Evolutionary conservation across 352 stramenopile species (phyloP), one percentile per base, ranked within the genome.

Genomic region (Globisporangium apiculatum): DNA sequence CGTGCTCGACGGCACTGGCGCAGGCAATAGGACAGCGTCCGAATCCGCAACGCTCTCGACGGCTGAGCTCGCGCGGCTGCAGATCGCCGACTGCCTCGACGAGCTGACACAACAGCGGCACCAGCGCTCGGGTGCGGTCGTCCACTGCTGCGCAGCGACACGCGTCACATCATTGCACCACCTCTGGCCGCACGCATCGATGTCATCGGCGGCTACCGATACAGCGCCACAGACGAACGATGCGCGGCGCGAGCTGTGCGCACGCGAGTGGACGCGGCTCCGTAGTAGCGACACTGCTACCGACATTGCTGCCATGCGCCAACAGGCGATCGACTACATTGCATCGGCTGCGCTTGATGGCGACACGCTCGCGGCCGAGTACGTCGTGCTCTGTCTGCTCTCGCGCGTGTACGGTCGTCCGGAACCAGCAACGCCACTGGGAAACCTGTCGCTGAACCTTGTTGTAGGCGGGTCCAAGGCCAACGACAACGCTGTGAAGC

Each of bases 381-480:
- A 91, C 42, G 57, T 89, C 42, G 52, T 91, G 7, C 60, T 94
- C n/a, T 71, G 58, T 38, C 60, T 94, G 37, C 51, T 94, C 5
- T 89, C 84, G 12, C 79, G 81, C 3, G 81, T 94, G 36, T 91
- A 89, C 59, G 68, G 81, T 7, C 72, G 84, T 35, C 72, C 79
- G 0, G 80, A 91, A 18, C 60, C 68, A 8, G 66, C 80, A 14
- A 91, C 79, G 7, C 75, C 79, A 3, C 56, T 94, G 5, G 84
- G 84, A 0, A 89, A 90, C 48, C 61, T 91, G 12, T 88, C 84
- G 1, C 61, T 94, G 1, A 94, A 91, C 45, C 57, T 94, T 53
- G 57, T 72, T 1, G 58, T 86, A 15, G 41, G 53, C 3, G 65
- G 64, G 37, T 31, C 60, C 2, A 46, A 58, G 7, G 51, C 37